Evolutionary conservation across 352 stramenopile genomes (phyloP).

Genomic region (Phytophthora tentaculata): DNA sequence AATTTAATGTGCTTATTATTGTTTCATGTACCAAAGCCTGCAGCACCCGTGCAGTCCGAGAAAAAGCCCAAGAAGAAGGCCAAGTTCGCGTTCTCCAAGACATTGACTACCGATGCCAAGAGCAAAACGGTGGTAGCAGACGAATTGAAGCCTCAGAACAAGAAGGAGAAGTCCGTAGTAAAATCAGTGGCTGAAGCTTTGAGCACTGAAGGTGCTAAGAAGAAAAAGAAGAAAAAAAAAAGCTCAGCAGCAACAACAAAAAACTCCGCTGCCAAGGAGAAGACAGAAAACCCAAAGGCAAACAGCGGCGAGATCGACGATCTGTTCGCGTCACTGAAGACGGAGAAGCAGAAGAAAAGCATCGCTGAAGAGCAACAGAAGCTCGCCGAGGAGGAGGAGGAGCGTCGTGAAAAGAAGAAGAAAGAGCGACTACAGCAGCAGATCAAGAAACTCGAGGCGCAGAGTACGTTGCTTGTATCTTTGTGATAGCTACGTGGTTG

Average conservation of each 20-base stretch:
- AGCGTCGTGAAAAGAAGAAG: slow-evolving; percentile 55
- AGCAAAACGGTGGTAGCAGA: slow-evolving; percentile 14
- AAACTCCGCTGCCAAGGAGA: slow-evolving; percentile 1
- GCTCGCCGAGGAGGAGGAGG: slow-evolving; percentile 49
- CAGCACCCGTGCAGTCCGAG: slow-evolving; percentile 11
- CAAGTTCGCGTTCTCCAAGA: slow-evolving; percentile 32
- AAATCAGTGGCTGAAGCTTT: neutral
- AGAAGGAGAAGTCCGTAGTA: neutral
- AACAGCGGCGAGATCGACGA: slow-evolving; percentile 74
- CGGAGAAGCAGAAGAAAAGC: slow-evolving; percentile 75
- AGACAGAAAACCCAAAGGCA: slow-evolving; percentile 25
- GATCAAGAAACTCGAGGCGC: slow-evolving; percentile 82
- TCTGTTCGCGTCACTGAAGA: slow-evolving; percentile 78
- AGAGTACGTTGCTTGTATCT: slow-evolving; percentile 56
- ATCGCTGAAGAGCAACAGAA: slow-evolving; percentile 63
- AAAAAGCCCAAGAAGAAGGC: slow-evolving; percentile 33
- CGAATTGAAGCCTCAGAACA: neutral
- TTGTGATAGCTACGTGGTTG: neutral
- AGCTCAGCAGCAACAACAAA: slow-evolving; percentile 14
- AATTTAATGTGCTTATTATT: slow-evolving; percentile 8
- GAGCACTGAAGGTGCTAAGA: slow-evolving; percentile 20
- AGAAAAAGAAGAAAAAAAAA: slow-evolving; percentile 67
- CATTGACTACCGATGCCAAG: slow-evolving; percentile 17
- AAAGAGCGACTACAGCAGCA: slow-evolving; percentile 73
- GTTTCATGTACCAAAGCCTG: slow-evolving; percentile 9